Evolutionary conservation across 495 filamentous ascomycete genomes (phyloP), one percentile per base, ranked within the genome.

Genomic region (Daldinia bambusicola): DNA sequence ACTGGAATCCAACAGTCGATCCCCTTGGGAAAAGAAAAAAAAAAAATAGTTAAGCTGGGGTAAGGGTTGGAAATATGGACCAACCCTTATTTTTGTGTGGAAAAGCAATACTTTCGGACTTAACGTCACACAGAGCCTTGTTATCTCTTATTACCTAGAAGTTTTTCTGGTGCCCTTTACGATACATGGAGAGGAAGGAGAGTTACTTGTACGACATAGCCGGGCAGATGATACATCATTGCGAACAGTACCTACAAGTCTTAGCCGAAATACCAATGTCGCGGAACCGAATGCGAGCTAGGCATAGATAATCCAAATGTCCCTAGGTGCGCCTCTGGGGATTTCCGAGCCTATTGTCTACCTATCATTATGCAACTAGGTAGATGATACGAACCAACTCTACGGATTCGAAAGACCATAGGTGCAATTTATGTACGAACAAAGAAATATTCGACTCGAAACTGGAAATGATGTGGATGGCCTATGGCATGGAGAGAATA

Each of bases 31-130:
- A 12, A 6, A 8, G 3, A 22, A 56, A 64, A 34, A 36, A 56
- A 9, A 36, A 55, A 64, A 38, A 13, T 6, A 53, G 14, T 53
- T 32, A 31, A 32, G 34, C 5, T 12, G 52, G 30, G 36, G 13
- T 52, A n/a, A 7, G 37, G 16, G 16, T 48, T 45, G 14, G 40
- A 40, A 31, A 38, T 22, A 41, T 18, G 18, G 41, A 16, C 55
- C 10, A 56, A 26, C 6, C n/a, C 22, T 57, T 50, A 12, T 41
- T 40, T 64, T 43, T 50, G 12, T 41, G 30, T 65, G 26, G 31
- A 50, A 65, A 57, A 56, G 40, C 52, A 56, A 65, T 32, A 16
- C 37, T 32, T n/a, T 56, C 14, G 3, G n/a, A n/a, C 53, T 20
- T 9, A 18, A 32, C 16, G 9, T n/a, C 53, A 37, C 2, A 31